These are phyloP conservation scores for Trichaptum fuscoviolaceum DNA, from an alignment of 768 basidiomycete genomes.

Conservation along the genomic window DNA sequence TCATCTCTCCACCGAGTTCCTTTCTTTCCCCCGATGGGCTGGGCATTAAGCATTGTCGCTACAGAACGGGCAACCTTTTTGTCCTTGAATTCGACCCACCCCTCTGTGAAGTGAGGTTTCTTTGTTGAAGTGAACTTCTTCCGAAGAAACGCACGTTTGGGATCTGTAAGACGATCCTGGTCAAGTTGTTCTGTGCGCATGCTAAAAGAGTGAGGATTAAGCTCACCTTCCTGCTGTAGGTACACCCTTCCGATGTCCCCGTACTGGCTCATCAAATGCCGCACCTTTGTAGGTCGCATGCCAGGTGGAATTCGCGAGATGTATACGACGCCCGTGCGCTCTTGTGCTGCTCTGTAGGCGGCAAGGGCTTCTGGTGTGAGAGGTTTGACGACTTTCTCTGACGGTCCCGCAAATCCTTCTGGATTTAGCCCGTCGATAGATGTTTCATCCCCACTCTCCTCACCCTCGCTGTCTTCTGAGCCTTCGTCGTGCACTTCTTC, in stretches of 20 bases:
- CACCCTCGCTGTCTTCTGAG: constrained; percentile 8
- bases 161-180: constrained; percentile 39
- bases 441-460: constrained; percentile 15
- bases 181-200: constrained; percentile 7
- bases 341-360: constrained; percentile 66
- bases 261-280: constrained; percentile 85
- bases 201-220: background rate
- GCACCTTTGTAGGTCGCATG: constrained; percentile 94
- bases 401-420: constrained; percentile 53
- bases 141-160: constrained; percentile 82
- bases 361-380: constrained; percentile 71
- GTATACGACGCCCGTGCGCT: constrained; percentile 83
- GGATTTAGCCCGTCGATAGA: constrained; percentile 48
- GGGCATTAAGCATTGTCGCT: constrained; percentile 94
- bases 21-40: constrained; percentile 92
- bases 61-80: constrained; percentile 86
- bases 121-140: constrained; percentile 78
- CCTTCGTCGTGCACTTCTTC: constrained; percentile 17
- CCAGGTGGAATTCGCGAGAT: constrained; percentile 96
- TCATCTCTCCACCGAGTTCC: constrained; percentile 91
- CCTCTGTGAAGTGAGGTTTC: constrained; percentile 87
- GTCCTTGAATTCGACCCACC: constrained; percentile 98
- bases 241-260: constrained; percentile 92
- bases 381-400: constrained; percentile 61
- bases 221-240: constrained; percentile 84